These are phyloP conservation scores for Rhizodiscina lignyota DNA, from an alignment of 495 filamentous ascomycete genomes.

Conservation along the genomic window DNA sequence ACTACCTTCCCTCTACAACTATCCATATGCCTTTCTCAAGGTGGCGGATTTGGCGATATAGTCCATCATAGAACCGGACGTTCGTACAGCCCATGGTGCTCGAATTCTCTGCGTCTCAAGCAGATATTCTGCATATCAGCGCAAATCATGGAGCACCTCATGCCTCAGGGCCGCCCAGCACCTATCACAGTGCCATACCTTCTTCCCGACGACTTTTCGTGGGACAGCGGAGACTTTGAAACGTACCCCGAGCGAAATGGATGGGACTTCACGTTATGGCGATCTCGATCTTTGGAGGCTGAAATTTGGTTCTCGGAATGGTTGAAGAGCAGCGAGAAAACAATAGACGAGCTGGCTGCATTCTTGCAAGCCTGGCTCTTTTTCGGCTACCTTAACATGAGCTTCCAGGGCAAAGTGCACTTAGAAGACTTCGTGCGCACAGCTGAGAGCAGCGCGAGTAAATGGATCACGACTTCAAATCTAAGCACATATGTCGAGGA, in stretches of 20 bases:
- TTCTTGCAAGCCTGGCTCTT: conserved; percentile 8
- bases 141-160: conserved; percentile 1
- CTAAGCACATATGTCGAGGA: neutral
- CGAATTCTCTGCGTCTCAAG: too few species aligned
- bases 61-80: too few species aligned
- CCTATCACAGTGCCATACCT: neutral
- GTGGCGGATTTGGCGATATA: too few species aligned
- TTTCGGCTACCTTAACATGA: conserved; percentile 2
- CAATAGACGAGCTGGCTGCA: neutral
- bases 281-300: neutral
- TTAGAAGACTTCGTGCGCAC: conserved; percentile 3
- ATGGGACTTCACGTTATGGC: conserved; percentile 2
- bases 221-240: conserved; percentile 3
- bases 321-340: neutral
- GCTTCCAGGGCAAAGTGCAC: neutral
- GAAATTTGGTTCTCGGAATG: neutral
- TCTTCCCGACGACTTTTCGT: conserved; percentile 1
- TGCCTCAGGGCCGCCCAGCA: neutral
- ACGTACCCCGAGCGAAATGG: conserved; percentile 3
- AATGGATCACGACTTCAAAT: conserved; percentile 1
- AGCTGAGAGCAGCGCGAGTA: neutral
- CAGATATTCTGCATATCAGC: too few species aligned
- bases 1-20: too few species aligned
- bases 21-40: too few species aligned
- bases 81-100: too few species aligned